Evolutionary conservation across 441 rosid species (phyloP).

Genomic region (Cnidoscolus chayamansa): DNA sequence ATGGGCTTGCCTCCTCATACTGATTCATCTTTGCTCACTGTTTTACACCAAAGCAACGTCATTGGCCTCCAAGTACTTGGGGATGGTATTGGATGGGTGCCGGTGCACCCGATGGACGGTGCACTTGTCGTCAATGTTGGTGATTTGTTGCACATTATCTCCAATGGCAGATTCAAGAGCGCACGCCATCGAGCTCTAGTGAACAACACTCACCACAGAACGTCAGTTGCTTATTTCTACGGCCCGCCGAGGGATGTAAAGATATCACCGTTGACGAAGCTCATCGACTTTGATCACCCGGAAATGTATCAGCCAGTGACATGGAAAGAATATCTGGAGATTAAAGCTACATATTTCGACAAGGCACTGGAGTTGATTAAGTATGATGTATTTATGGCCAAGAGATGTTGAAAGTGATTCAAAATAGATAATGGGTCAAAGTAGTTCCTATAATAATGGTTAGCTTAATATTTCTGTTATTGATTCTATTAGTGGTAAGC

Average conservation of each 20-base stretch:
- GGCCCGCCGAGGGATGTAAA: constrained; percentile 48
- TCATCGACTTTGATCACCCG: constrained; percentile 38
- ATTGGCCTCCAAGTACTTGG: constrained; percentile 46
- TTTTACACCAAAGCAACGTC: constrained; percentile 42
- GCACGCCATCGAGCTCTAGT: constrained; percentile 54
- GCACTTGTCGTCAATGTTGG: constrained; percentile 57
- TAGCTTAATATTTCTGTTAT: no score
- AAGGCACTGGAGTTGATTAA: constrained; percentile 35
- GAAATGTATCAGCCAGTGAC: constrained; percentile 47
- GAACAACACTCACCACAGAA: constrained; percentile 39
- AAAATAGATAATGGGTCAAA: no score
- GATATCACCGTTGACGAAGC: constrained; percentile 41
- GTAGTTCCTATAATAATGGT: no score
- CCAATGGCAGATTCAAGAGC: constrained; percentile 49
- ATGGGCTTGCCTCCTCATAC: constrained; percentile 71
- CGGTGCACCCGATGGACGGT: constrained; percentile 40
- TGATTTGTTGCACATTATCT: constrained; percentile 52
- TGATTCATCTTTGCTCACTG: constrained; percentile 48
- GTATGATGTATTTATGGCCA: background rate
- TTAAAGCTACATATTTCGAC: constrained; percentile 46
- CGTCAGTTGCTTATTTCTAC: constrained; percentile 50
- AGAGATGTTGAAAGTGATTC: no score
- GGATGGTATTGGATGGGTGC: constrained; percentile 46
- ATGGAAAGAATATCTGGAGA: constrained; percentile 56
- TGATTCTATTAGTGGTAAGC: no score